Base-by-base conservation (phyloP, 2,329 filamentous ascomycete genomes). In the Ascochyta clinopodiicola region DNA sequence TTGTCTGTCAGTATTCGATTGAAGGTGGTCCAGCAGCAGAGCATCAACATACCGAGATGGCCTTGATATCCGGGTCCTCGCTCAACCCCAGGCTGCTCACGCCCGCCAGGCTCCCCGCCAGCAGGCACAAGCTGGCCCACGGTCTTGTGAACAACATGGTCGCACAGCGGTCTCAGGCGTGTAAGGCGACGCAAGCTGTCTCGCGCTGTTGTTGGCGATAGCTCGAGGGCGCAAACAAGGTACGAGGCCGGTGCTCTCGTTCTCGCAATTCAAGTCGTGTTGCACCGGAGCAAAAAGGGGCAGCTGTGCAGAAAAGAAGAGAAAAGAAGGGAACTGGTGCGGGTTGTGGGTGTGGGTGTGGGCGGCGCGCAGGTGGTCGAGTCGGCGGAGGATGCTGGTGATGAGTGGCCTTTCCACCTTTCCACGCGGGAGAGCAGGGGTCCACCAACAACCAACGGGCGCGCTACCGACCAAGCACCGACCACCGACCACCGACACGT, bases 41-140 rank as follows among this genome's bases (percentile, higher is more conserved):
- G 44, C 45, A 51, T 44, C 39, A 61, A 76, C 86, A 61, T 81
- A 89, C 87, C 62, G 85, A 83, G 73, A 89, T 88, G 67, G 83
- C 86, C 75, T 86, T 86, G 66, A 88, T 81, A 69, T 86, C 81
- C 55, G 70, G 72, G 56, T 77, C 69, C 56, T 77, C 73, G 25
- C 47, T 64, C 59, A 71, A 48, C 8, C 72, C 74, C n/a, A 74
- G 56, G 34, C 66, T 73, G 53, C 47, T 58, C 37, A 60, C 68
- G 44, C 66, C 64, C 36, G 58, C 57, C 64, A 71, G 66, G 61
- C 70, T 75, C 61, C 70, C 71, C 51, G 70, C 73, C 62, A 77
- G 67, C 66, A 77, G 69, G 68, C 68, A 70, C 60, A 76, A 61
- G 63, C 68, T 70, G 45, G 66, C 61, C 72, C 71, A 76, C 66